Conservation (phyloP, 2,329 filamentous ascomycete species). For the Verticillium longisporum region DNA sequence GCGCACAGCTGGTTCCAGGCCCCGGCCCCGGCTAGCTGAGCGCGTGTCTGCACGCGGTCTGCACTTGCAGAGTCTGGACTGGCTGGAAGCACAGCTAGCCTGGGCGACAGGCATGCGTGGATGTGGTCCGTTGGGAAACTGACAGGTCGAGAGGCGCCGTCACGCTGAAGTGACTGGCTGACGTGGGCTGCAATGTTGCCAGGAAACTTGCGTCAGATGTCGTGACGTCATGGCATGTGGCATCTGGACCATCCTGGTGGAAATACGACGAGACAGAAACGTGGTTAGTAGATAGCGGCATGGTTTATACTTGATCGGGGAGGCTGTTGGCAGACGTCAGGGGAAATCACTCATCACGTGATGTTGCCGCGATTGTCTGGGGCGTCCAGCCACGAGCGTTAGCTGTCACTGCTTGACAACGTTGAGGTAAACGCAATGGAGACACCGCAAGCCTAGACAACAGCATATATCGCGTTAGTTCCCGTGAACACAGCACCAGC, state of each 20-base stretch:
- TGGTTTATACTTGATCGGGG: not conserved
- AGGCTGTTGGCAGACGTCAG: not conserved
- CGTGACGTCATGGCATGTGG: not conserved
- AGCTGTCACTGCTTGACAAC: too few relatives aligned
- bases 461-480: too few relatives aligned
- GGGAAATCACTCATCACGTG: not conserved
- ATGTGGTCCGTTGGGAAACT: not conserved
- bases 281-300: not conserved
- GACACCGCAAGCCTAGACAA: too few relatives aligned
- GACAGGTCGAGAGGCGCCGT: not conserved
- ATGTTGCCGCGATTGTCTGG: not conserved
- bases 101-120: not conserved
- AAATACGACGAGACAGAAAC: not conserved
- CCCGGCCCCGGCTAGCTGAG: not conserved
- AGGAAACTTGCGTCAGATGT: not conserved
- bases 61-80: not conserved
- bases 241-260: not conserved
- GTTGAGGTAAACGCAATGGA: too few relatives aligned
- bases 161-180: not conserved
- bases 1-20: not conserved
- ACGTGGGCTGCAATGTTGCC: not conserved
- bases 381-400: too few relatives aligned
- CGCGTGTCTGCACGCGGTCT: not conserved
- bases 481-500: too few relatives aligned
- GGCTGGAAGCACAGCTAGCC: not conserved